Evolutionary conservation across 768 basidiomycete genomes (phyloP), one percentile per base, ranked within the genome.

Genomic region (Hydnum rufescens): DNA sequence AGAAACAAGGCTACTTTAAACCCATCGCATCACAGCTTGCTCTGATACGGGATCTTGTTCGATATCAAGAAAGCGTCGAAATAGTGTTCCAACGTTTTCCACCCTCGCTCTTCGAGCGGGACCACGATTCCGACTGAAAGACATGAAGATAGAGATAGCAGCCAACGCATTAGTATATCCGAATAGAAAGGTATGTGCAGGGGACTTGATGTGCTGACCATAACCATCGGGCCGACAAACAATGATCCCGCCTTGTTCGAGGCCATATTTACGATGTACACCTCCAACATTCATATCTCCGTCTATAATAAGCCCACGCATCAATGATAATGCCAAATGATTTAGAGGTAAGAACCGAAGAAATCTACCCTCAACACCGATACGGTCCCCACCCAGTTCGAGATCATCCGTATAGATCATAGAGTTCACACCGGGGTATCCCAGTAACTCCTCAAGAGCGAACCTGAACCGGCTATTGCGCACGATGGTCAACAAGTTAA

Each of bases 211-310:
- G 34, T 8, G 34, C 44, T 16, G 8, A 47, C 44, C 44, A 57
- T 65, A 65, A 1, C 64, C 64, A 54, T 65, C 64, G 1, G 64
- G 64, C 29, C 64, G 55, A 42, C 64, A 63, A 51, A 65, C 57
- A 55, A 65, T 61, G n/a, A 54, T 58, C 5, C 64, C 64, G 8
- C 52, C 54, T 51, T 58, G 43, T 47, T 58, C 57, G 32, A 63
- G 39, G 25, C 63, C 63, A 48, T 59, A 64, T 25, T 47, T 47
- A 8, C 25, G 8, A 47, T 47, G 44, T 28, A 26, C 44, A 16
- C 44, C 44, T 16, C 44, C 44, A 47, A 47, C 44, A 16, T 16
- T 47, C 13, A 25, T 25, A 47, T 47, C 44, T 26, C 44, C 44
- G 26, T 47, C 44, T 47, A 16, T 16, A 16, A 8, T 13, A 16